A percentile compares a stretch with the other conserved stretches of the same genome.
phyloP scores from a whole-genome alignment of 2,329 filamentous ascomycete species.

The Alternaria longipes region DNA sequence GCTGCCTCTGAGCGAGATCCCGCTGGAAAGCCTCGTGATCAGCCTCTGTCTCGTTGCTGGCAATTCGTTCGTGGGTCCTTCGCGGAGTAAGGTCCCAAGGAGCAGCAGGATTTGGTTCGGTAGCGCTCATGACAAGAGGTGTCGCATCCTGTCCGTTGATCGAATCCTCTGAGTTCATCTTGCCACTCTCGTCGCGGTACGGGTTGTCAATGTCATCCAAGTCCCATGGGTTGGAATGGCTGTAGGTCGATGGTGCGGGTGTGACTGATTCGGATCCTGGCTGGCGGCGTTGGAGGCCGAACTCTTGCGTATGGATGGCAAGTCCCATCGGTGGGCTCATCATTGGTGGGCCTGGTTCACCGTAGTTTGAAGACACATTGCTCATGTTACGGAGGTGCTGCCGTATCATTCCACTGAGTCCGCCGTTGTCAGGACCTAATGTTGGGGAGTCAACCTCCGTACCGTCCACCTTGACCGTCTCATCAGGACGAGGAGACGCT shows the following conservation, averaged over 20 bases:
- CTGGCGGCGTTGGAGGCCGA: constrained; percentile 39
- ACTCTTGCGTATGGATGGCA: constrained; percentile 45
- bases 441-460: constrained; percentile 77
- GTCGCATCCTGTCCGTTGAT: constrained; percentile 36
- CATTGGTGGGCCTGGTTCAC: constrained; percentile 42
- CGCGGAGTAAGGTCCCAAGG: constrained; percentile 61
- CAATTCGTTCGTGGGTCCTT: constrained; percentile 58
- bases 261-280: constrained; percentile 49
- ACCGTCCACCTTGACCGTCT: constrained; percentile 20
- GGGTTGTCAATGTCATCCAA: constrained; percentile 60
- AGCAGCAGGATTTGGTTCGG: constrained; percentile 22
- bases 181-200: constrained; percentile 48
- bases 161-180: constrained; percentile 48
- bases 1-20: constrained; percentile 75
- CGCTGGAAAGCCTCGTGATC: constrained; percentile 76
- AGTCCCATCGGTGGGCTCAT: constrained; percentile 58
- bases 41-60: constrained; percentile 61
- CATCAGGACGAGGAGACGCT: constrained; percentile 12
- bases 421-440: constrained; percentile 70
- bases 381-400: constrained; percentile 86
- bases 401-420: constrained; percentile 81
- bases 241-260: constrained; percentile 59
- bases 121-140: constrained; percentile 20
- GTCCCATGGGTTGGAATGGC: constrained; percentile 65
- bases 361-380: constrained; percentile 80